Percentiles rank a stretch among this genome's conserved stretches.
Evolutionary conservation across 1,284 basidiomycete genomes (phyloP).

Genomic region (Tilletia caries): DNA sequence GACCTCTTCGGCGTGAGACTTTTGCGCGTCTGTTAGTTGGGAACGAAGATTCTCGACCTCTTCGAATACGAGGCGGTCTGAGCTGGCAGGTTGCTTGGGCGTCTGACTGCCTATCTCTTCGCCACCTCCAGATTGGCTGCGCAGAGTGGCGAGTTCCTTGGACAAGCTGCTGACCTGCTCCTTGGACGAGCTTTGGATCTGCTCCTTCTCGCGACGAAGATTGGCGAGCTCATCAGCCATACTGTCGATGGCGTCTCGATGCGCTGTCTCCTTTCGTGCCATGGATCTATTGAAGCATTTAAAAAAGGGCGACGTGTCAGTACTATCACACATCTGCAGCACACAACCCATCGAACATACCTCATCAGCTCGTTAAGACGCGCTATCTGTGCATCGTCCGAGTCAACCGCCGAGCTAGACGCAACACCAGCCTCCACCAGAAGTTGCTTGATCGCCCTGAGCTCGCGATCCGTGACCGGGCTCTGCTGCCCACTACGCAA

Average conservation of each 20-base stretch:
- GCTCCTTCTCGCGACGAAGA: constrained; percentile 72
- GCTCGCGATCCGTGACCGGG: constrained; percentile 28
- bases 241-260: constrained; percentile 71
- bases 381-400: constrained; percentile 3
- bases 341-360: too few species aligned
- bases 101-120: constrained; percentile 4
- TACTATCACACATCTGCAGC: too few species aligned
- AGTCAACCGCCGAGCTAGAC: constrained; percentile 19
- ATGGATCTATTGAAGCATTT: constrained; percentile 67
- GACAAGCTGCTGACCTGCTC: constrained; percentile 85
- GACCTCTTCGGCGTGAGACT: constrained; percentile 51
- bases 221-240: constrained; percentile 67
- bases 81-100: not conserved
- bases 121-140: not conserved
- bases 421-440: constrained; percentile 20
- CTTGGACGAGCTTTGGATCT: constrained; percentile 70
- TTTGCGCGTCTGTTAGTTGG: not conserved
- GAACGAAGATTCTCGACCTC: constrained; percentile 7
- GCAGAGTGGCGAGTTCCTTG: constrained; percentile 43
- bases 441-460: constrained; percentile 24
- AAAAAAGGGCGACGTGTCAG: not conserved
- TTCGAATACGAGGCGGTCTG: not conserved
- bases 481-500: constrained; percentile 18
- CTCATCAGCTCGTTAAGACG: constrained; percentile 41
- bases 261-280: constrained; percentile 86